phyloP scores from a whole-genome alignment of 192 early-diverging fungal species.

The Coemansia sp. region DNA sequence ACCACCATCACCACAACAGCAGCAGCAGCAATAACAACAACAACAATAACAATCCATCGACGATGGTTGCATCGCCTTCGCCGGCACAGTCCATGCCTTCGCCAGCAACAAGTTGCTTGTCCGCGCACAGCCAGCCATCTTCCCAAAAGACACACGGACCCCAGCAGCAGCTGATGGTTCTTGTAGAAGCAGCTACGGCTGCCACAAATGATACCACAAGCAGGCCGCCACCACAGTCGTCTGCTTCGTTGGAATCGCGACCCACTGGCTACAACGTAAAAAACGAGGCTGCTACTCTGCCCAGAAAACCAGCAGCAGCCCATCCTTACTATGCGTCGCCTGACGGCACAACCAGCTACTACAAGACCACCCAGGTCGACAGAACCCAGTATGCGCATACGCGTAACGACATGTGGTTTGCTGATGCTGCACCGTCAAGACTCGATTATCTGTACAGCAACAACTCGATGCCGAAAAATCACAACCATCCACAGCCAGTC shows the following conservation, averaged over 20 bases:
- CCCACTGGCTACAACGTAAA: neutral
- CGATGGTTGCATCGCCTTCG: slow-evolving; percentile 3
- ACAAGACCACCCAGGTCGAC: neutral
- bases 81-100: slow-evolving; percentile 10
- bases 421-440: slow-evolving; percentile 22
- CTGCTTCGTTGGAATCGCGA: neutral
- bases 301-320: neutral
- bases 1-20: no score
- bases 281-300: neutral
- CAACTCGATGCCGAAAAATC: slow-evolving; percentile 5
- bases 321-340: neutral
- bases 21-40: no score
- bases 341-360: neutral
- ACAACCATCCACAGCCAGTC: neutral
- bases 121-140: slow-evolving; percentile 2
- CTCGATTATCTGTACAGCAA: slow-evolving; percentile 43
- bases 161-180: slow-evolving; percentile 36
- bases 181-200: slow-evolving; percentile 40
- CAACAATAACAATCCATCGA: neutral
- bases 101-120: slow-evolving; percentile 4
- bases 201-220: neutral
- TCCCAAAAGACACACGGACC: neutral
- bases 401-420: slow-evolving; percentile 50
- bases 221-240: neutral
- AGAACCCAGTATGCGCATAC: slow-evolving; percentile 29